Evolutionary conservation across 2,329 filamentous ascomycete genomes (phyloP), one percentile per base, ranked within the genome.

Genomic region (Stagonosporopsis vannaccii): DNA sequence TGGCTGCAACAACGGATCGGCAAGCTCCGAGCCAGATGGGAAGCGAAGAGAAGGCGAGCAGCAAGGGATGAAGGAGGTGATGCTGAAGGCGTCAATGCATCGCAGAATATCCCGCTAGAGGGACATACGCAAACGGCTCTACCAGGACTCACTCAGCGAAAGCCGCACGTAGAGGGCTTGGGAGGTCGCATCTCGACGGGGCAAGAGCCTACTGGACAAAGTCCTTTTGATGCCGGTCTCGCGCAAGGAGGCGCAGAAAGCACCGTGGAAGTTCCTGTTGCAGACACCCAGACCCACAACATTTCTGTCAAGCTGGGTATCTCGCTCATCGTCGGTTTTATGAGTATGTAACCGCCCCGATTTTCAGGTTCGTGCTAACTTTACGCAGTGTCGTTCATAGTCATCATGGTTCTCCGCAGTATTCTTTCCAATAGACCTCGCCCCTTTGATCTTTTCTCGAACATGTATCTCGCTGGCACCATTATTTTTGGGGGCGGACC

Each of bases 401-500:
- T 77, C 2, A 69, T 89, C 20, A 82, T 90, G 69, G 78, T 84
- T 15, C 30, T 81, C 69, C 73, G 80, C 66, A 58, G 74, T 75
- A 43, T 75, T 2, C 43, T 82, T 11, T 55, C 72, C 0, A 37
- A 68, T 8, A 75, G 74, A 0, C 79, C 84, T 0, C 74, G 86
- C 0, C 73, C 82, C 0, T 85, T 86, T 62, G 79, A 82, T 43
- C 81, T 92, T 20, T 91, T 92, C 64, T 80, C 87, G 4, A 91
- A 90, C 71, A 84, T 92, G 75, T 91, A 88, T 65, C 84, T 91
- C 0, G 89, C 89, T 0, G 89, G 89, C 0, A 91, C 89, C 1
- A 79, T 80, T 56, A 80, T 80, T 56, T 80, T 80, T 61, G 78
- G 78, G 23, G 78, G 78, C 33, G 78, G 78, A 0, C 79, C 78